Conservation (phyloP, 108 stramenopile species). For the Phaeodactylum tricornutum region DNA sequence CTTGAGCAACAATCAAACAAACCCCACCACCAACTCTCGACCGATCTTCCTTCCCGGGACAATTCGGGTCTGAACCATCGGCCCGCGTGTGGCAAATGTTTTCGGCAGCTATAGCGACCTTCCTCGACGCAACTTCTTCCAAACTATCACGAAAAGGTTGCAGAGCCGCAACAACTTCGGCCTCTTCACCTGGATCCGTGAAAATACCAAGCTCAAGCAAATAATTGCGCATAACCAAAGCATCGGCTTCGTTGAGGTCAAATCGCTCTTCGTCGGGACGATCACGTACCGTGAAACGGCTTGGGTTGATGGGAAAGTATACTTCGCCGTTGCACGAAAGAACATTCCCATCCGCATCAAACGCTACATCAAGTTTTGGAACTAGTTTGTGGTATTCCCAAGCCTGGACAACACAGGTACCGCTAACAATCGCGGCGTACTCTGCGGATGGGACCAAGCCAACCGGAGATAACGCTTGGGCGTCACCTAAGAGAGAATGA, state of each 20-base stretch:
- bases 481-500: slow-evolving; percentile 31
- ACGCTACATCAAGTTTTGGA: slow-evolving; percentile 20
- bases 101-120: slow-evolving; percentile 11
- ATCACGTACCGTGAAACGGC: slow-evolving; percentile 4
- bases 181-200: not conserved
- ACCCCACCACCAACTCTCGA: slow-evolving; percentile 25
- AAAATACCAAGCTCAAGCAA: not conserved
- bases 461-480: slow-evolving; percentile 2
- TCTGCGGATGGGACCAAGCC: not conserved
- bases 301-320: slow-evolving; percentile 15
- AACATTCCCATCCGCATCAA: slow-evolving; percentile 34
- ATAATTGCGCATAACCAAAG: not conserved
- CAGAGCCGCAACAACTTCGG: slow-evolving; percentile 5
- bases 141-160: slow-evolving; percentile 6
- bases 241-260: slow-evolving; percentile 7
- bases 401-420: slow-evolving; percentile 35
- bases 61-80: too few species aligned
- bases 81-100: slow-evolving; percentile 19
- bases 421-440: slow-evolving; percentile 2
- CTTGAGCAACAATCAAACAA: slow-evolving; percentile 34
- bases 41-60: too few species aligned
- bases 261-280: slow-evolving; percentile 7
- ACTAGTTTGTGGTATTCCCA: slow-evolving; percentile 35
- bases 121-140: slow-evolving; percentile 1
- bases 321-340: slow-evolving; percentile 18